phyloP scores from a whole-genome alignment of 768 basidiomycete genomes.

The Agrocybe pediades region DNA sequence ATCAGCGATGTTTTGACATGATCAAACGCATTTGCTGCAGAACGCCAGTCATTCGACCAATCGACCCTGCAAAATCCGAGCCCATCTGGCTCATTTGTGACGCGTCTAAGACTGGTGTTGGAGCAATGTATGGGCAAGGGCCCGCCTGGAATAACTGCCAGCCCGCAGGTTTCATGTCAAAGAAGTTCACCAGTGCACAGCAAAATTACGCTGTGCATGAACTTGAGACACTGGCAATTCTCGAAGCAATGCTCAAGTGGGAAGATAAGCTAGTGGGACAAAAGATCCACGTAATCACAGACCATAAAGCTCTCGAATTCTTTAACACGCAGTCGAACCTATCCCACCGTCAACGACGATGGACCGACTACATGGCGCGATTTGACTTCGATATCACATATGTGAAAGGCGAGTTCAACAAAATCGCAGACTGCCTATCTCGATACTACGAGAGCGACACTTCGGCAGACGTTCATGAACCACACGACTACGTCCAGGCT shows the following conservation, averaged over 20 bases:
- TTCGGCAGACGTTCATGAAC: constrained; percentile 6
- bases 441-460: constrained; percentile 27
- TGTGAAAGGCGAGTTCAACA: constrained; percentile 10
- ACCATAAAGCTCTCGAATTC: constrained; percentile 32
- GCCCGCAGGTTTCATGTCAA: constrained; percentile 34
- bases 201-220: constrained; percentile 21
- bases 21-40: constrained; percentile 27
- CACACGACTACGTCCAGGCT: constrained; percentile 20
- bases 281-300: constrained; percentile 30
- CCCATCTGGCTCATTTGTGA: constrained; percentile 33
- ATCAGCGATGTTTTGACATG: constrained; percentile 34
- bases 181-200: constrained; percentile 33
- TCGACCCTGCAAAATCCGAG: constrained; percentile 17
- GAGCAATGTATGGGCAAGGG: constrained; percentile 31
- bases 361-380: constrained; percentile 12
- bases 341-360: constrained; percentile 7
- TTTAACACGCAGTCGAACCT: constrained; percentile 27
- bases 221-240: constrained; percentile 37
- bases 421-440: constrained; percentile 15
- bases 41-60: constrained; percentile 19
- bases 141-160: constrained; percentile 28
- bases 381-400: constrained; percentile 19
- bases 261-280: constrained; percentile 29
- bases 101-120: constrained; percentile 29
- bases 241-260: constrained; percentile 35